These are phyloP conservation scores for Mortierella sp. DNA, from an alignment of 371 early-diverging fungal genomes.

Conservation along the genomic window DNA sequence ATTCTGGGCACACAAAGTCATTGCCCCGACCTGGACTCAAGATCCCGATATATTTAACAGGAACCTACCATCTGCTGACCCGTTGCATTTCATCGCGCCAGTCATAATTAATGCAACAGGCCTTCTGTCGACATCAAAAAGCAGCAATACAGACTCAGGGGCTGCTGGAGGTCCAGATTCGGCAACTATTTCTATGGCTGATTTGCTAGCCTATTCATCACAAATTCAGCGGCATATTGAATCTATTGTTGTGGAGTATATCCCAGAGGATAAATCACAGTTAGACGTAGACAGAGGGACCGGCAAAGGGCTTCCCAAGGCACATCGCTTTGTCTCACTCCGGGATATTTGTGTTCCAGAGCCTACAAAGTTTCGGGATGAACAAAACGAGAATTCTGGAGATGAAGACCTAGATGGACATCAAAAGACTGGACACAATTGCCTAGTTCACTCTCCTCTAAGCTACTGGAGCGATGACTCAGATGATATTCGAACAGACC, in stretches of 20 bases:
- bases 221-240: slow-evolving; percentile 35
- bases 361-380: neutral
- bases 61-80: slow-evolving; percentile 24
- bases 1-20: slow-evolving; percentile 32
- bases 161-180: neutral
- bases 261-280: slow-evolving; percentile 11
- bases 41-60: slow-evolving; percentile 32
- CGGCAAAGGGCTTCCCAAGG: neutral
- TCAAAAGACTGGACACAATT: slow-evolving; percentile 17
- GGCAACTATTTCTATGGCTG: slow-evolving; percentile 13
- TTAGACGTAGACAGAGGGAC: neutral
- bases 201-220: slow-evolving; percentile 26
- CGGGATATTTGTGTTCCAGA: slow-evolving; percentile 27
- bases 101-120: slow-evolving; percentile 48
- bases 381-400: neutral
- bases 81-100: slow-evolving; percentile 41
- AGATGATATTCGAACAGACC: neutral
- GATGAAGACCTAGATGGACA: neutral
- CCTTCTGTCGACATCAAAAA: neutral
- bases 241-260: slow-evolving; percentile 32
- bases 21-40: slow-evolving; percentile 48
- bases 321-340: slow-evolving; percentile 17
- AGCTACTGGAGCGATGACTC: neutral
- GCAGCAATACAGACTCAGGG: neutral
- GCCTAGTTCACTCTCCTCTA: slow-evolving; percentile 71